Evolutionary conservation across 352 stramenopile species (phyloP).

Genomic region (Thalassiosira livingstoniorum): DNA sequence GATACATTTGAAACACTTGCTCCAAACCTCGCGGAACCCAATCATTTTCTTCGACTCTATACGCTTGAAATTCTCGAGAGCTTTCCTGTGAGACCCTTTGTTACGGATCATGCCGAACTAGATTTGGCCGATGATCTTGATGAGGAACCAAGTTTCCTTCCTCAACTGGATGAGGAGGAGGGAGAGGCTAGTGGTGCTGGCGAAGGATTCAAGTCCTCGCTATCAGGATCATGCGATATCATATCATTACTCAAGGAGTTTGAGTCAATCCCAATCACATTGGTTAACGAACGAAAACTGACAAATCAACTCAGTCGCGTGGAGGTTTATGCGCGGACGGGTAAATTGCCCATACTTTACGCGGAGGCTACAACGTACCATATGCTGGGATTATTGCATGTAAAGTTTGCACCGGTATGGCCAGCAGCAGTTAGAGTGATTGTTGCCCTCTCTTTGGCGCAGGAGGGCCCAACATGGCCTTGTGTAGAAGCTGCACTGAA

Average conservation of each 20-base stretch:
- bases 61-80: slow-evolving; percentile 79
- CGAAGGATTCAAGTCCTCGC: too few species aligned
- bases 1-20: slow-evolving; percentile 69
- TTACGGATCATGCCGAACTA: slow-evolving; percentile 81
- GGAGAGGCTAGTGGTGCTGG: slow-evolving; percentile 5
- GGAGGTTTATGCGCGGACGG: slow-evolving; percentile 73
- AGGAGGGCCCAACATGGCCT: slow-evolving; percentile 71
- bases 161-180: slow-evolving; percentile 12
- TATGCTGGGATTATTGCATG: slow-evolving; percentile 81
- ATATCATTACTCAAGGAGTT: slow-evolving; percentile 72
- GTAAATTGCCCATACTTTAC: slow-evolving; percentile 80
- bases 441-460: slow-evolving; percentile 61
- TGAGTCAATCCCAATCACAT: slow-evolving; percentile 71
- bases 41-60: slow-evolving; percentile 82
- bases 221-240: slow-evolving; percentile 74
- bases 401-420: slow-evolving; percentile 86
- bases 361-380: slow-evolving; percentile 76
- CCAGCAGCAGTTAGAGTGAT: slow-evolving; percentile 65
- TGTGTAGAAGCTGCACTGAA: slow-evolving; percentile 69
- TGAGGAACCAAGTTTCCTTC: slow-evolving; percentile 70
- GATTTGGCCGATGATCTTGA: slow-evolving; percentile 85
- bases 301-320: slow-evolving; percentile 68
- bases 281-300: slow-evolving; percentile 74
- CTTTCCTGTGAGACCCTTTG: slow-evolving; percentile 74
- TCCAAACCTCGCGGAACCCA: slow-evolving; percentile 69